Base-by-base conservation (phyloP, 768 basidiomycete genomes). In the Lentinula lateritia region DNA sequence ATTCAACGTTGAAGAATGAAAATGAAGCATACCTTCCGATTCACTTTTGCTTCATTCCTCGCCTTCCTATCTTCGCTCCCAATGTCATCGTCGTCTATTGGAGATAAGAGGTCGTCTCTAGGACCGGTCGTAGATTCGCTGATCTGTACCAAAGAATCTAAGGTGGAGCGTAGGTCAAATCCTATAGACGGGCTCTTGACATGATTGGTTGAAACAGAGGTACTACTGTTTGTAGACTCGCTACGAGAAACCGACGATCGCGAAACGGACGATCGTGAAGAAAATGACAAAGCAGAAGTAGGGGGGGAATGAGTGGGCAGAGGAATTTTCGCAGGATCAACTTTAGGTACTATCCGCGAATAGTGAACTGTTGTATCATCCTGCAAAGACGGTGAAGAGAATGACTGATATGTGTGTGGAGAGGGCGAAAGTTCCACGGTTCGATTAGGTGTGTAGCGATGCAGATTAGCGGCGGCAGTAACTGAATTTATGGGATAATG, bases 41-140 rank as follows among this genome's bases (percentile, higher is more conserved):
- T 87, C n/a, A 90, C 88, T 76, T 92, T 93, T 10, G 92, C 92
- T 66, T 85, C 84, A 1, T 85, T 87, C 68, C 78, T 83, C 60
- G 83, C 80, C 68, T 87, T 84, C 53, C 76, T 80, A 58, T 84
- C 80, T 35, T 78, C 72, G 32, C 73, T 55, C 38, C 68, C 65
- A 32, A 66, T 68, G 13, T 69, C 63, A 36, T 72, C 76, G 13
- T 66, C 66, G 18, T 78, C 76, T 18, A 71, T 73, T 73, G 73
- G 10, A 13, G 71, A 73, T 45, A 63, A 58, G 34, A 67, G 66
- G 46, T 72, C 68, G 58, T 63, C 68, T 64, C 59, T 65, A 61
- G 63, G 46, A 46, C 66, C 52, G 59, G 66, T 42, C 9, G 38
- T 67, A 64, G 70, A 70, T 62, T 75, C 73, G 46, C 68, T 72